Evolutionary conservation across 495 filamentous ascomycete genomes (phyloP).

Genomic region (Jackrogersella minutella): DNA sequence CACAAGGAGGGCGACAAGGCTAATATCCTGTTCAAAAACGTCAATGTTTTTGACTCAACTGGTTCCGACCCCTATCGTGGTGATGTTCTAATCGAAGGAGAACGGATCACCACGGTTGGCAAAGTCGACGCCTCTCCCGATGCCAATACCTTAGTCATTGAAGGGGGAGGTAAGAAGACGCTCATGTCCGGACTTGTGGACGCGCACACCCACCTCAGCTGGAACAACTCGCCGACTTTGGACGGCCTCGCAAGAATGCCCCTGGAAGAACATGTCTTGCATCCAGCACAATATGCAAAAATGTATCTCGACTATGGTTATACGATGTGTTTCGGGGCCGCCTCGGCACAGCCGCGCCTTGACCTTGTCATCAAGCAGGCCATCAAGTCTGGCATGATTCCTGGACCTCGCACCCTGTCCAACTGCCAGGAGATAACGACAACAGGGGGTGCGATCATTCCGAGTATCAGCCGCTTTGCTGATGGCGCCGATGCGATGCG

Average conservation of each 20-base stretch:
- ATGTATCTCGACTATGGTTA: constrained; percentile 16
- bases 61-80: neutral
- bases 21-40: constrained; percentile 6
- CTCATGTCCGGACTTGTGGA: constrained; percentile 16
- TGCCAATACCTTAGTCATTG: neutral
- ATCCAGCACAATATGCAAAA: constrained; percentile 9
- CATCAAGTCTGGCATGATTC: constrained; percentile 2
- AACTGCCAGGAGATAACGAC: constrained; percentile 1
- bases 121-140: neutral
- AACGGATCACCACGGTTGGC: neutral
- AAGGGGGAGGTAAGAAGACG: constrained; percentile 7
- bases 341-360: constrained; percentile 13
- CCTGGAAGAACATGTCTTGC: constrained; percentile 7
- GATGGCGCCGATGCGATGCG: constrained; percentile 13
- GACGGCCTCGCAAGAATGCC: constrained; percentile 12
- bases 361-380: constrained; percentile 10
- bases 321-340: constrained; percentile 18
- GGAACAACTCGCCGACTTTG: constrained; percentile 17
- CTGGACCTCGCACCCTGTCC: neutral
- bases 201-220: constrained; percentile 11
- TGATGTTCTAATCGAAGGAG: constrained; percentile 4
- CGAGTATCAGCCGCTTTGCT: neutral
- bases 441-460: constrained; percentile 1
- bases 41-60: constrained; percentile 4
- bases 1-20: neutral